phyloP scores from a whole-genome alignment of 2,329 filamentous ascomycete genomes.

The Rhynchosporium agropyri region DNA sequence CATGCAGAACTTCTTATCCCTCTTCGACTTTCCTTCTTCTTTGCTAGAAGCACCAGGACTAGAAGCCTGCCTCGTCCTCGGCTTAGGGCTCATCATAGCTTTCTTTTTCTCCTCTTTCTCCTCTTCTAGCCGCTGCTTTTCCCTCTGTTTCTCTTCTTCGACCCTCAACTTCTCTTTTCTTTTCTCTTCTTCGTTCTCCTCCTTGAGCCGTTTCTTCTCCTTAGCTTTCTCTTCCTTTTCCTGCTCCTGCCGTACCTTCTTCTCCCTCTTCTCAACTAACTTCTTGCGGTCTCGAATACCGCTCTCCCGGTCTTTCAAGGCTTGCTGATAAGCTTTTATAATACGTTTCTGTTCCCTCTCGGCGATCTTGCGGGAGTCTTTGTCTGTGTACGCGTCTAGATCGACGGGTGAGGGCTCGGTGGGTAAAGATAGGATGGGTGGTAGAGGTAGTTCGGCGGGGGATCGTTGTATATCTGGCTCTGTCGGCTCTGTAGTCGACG shows the following conservation, averaged over 20 bases:
- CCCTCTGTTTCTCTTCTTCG: conserved; percentile 34
- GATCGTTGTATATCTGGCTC: conserved; percentile 20
- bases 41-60: too few relatives aligned
- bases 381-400: conserved; percentile 60
- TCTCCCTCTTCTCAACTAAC: conserved; percentile 55
- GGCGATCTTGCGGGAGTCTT: conserved; percentile 66
- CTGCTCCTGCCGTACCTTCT: conserved; percentile 46
- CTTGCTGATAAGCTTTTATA: conserved; percentile 66
- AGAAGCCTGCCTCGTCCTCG: conserved; percentile 26
- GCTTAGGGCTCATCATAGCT: conserved; percentile 30
- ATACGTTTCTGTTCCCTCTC: conserved; percentile 67
- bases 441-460: conserved; percentile 40
- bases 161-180: conserved; percentile 28
- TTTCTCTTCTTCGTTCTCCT: conserved; percentile 26
- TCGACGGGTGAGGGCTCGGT: conserved; percentile 58
- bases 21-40: conserved; percentile 36
- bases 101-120: conserved; percentile 37
- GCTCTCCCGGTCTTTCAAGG: conserved; percentile 67
- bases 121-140: conserved; percentile 33
- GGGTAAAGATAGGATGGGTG: conserved; percentile 55
- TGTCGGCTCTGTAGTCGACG: neutral
- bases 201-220: conserved; percentile 41
- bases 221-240: conserved; percentile 44
- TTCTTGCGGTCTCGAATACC: conserved; percentile 65
- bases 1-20: conserved; percentile 71